These are phyloP conservation scores for Suillus discolor DNA, from an alignment of 768 basidiomycete genomes.

Conservation along the genomic window DNA sequence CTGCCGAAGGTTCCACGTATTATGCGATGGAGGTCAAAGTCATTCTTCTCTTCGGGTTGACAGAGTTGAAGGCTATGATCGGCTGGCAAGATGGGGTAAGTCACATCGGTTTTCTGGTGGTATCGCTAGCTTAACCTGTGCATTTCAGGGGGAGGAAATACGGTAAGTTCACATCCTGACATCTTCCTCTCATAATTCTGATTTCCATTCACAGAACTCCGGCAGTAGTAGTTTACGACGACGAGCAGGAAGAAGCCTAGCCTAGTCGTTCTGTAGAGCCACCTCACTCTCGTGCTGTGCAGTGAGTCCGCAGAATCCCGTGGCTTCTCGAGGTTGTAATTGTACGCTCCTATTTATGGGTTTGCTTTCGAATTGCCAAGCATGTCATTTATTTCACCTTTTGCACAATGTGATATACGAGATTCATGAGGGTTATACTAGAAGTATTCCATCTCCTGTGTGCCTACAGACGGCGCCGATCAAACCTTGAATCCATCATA, in stretches of 20 bases:
- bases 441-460: background rate
- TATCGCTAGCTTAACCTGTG: background rate
- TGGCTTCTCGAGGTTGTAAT: constrained; percentile 3
- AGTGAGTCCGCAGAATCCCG: background rate
- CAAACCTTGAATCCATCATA: background rate
- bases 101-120: constrained; percentile 9
- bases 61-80: constrained; percentile 55
- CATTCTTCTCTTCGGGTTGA: constrained; percentile 52
- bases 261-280: background rate
- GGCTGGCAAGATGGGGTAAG: constrained; percentile 52
- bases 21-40: constrained; percentile 35
- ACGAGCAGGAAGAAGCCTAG: constrained; percentile 17
- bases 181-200: constrained; percentile 2
- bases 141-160: constrained; percentile 38
- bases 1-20: constrained; percentile 27
- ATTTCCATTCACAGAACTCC: constrained; percentile 23
- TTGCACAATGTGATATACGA: background rate
- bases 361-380: background rate
- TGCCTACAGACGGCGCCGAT: background rate
- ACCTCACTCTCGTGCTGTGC: background rate
- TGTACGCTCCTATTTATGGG: constrained; percentile 2
- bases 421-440: background rate
- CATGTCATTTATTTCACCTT: constrained; percentile 1
- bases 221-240: constrained; percentile 33
- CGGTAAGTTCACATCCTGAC: constrained; percentile 25